These are phyloP conservation scores for Lipomyces yamadae DNA, from an alignment of 805 yeast species.

Conservation along the genomic window DNA sequence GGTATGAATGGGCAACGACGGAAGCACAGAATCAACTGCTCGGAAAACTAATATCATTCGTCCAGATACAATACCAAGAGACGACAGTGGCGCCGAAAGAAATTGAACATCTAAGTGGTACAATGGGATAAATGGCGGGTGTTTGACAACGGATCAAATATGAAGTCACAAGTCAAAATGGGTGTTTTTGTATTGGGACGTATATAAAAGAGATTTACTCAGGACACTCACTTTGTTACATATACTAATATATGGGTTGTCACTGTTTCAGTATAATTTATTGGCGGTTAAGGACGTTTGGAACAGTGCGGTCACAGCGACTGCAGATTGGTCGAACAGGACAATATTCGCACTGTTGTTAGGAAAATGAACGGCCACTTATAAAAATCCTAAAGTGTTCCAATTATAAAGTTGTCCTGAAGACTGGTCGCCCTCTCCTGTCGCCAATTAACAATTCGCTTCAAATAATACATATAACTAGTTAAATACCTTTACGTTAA, in stretches of 20 bases:
- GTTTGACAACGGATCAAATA: neutral
- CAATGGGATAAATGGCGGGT: neutral
- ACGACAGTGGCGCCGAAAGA: slow-evolving; percentile 99
- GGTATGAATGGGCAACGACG: slow-evolving; percentile 39
- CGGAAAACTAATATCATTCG: neutral
- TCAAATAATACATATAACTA: too few species aligned
- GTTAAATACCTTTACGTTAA: too few species aligned
- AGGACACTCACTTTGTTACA: neutral
- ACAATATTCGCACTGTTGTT: too few species aligned
- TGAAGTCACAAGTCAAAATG: neutral
- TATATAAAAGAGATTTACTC: neutral
- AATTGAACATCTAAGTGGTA: slow-evolving; percentile 81
- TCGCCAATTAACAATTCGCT: too few species aligned
- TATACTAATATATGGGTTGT: neutral
- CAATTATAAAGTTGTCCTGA: too few species aligned
- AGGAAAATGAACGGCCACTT: too few species aligned
- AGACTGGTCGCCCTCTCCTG: too few species aligned
- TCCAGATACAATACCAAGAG: slow-evolving; percentile 95
- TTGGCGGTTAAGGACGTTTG: neutral
- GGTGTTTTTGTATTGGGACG: neutral
- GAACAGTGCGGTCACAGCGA: too few species aligned
- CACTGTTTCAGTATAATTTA: neutral
- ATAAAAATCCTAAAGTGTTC: too few species aligned
- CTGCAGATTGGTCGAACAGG: too few species aligned
- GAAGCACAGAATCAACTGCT: neutral